These are phyloP conservation scores for Hyphodiscus hymeniophilus DNA, from an alignment of 495 filamentous ascomycete species.

Conservation along the genomic window DNA sequence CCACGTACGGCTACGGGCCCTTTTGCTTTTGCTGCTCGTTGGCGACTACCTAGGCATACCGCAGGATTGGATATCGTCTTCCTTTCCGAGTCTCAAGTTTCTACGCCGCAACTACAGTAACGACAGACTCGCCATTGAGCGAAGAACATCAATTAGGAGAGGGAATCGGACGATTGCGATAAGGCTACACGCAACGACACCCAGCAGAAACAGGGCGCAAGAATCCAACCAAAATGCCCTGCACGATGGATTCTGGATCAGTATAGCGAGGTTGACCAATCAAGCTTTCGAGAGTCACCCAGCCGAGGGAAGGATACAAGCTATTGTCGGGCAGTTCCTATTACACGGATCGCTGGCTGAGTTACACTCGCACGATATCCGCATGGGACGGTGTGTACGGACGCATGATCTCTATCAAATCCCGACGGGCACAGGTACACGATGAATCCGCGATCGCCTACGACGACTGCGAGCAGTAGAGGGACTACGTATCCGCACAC, in stretches of 20 bases:
- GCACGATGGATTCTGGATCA: background rate
- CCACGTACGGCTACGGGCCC: background rate
- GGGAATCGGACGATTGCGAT: background rate
- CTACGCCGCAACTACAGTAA: no score
- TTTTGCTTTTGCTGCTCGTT: no score
- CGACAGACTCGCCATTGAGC: no score
- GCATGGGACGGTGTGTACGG: background rate
- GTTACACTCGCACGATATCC: background rate
- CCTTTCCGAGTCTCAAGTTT: background rate
- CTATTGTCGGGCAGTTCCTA: no score
- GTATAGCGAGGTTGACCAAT: no score
- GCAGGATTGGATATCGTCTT: background rate
- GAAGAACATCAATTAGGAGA: background rate
- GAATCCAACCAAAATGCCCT: background rate
- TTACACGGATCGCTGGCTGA: no score
- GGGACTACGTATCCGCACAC: slow-evolving; percentile 17
- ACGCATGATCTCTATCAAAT: background rate
- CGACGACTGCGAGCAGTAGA: background rate
- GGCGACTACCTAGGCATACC: no score
- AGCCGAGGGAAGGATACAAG: no score
- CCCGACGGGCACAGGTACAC: background rate
- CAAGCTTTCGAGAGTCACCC: background rate
- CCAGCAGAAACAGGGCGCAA: background rate
- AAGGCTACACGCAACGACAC: background rate
- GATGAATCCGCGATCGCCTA: slow-evolving; percentile 19